phyloP scores from a whole-genome alignment of 257 asterid genomes.

The Solanum raphanifolium region DNA sequence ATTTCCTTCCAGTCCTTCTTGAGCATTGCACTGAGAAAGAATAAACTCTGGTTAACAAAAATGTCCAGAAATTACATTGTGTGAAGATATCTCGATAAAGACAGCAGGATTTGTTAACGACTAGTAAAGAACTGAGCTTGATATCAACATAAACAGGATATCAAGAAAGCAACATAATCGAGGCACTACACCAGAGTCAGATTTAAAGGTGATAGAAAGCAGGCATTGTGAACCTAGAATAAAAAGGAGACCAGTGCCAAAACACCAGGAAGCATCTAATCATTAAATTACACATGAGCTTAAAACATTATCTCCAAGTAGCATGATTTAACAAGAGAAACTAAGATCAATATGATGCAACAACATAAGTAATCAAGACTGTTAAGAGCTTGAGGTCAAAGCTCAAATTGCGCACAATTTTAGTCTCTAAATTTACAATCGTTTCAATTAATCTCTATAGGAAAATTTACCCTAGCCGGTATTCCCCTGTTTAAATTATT shows the following conservation, averaged over 20 bases:
- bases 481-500: not conserved
- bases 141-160: not conserved
- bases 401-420: not conserved
- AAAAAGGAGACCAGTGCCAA: not conserved
- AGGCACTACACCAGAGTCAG: not conserved
- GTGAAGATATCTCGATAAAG: not conserved
- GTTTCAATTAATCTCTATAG: not conserved
- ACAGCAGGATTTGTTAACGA: not conserved
- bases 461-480: not conserved
- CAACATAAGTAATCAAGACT: not conserved
- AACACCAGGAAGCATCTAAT: not conserved
- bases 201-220: not conserved
- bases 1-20: slow-evolving; percentile 94
- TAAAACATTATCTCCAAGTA: not conserved
- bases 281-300: not conserved
- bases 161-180: not conserved
- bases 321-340: not conserved
- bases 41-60: not conserved
- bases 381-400: not conserved
- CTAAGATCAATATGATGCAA: not conserved
- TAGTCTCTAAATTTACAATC: not conserved
- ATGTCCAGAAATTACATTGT: not conserved
- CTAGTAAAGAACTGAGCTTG: not conserved
- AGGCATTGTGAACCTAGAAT: not conserved
- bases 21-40: slow-evolving; percentile 53